Percentiles rank a stretch among this genome's conserved stretches.
Conservation (phyloP, 2,329 filamentous ascomycete species). For the Botryosphaeria dothidea region DNA sequence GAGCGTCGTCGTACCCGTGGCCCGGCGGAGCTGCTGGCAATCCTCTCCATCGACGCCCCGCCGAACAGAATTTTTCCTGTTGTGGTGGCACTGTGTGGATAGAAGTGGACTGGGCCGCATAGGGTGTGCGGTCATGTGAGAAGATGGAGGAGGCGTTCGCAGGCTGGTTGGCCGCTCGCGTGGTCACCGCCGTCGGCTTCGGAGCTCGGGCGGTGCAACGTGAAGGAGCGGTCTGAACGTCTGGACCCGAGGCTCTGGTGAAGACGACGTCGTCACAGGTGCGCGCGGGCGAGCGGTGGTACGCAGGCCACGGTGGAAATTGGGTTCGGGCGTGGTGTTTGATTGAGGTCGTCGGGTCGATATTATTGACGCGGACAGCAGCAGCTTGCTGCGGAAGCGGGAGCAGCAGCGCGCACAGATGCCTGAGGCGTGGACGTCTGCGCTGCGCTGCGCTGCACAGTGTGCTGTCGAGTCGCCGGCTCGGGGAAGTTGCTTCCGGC, state of each 20-base stretch:
- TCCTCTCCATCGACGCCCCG: slow-evolving; percentile 9
- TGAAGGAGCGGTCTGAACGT: slow-evolving; percentile 18
- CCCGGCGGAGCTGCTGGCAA: not conserved
- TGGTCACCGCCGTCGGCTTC: slow-evolving; percentile 7
- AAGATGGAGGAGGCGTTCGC: slow-evolving; percentile 17
- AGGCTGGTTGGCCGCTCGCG: slow-evolving; percentile 12
- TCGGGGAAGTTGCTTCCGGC: slow-evolving; percentile 12
- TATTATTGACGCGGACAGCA: not conserved
- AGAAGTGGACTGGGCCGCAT: slow-evolving; percentile 16
- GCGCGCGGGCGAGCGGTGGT: not conserved
- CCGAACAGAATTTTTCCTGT: slow-evolving; percentile 7
- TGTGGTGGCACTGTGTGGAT: slow-evolving; percentile 4
- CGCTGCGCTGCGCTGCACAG: not conserved
- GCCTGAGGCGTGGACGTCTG: not conserved
- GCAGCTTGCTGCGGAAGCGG: not conserved
- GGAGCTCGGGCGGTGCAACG: slow-evolving; percentile 6
- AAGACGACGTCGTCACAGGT: not conserved
- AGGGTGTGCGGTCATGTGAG: slow-evolving; percentile 17
- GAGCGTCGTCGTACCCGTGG: no score
- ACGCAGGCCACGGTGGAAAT: slow-evolving; percentile 11
- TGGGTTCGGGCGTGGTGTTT: not conserved
- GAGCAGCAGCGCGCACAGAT: not conserved
- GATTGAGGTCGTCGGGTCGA: not conserved
- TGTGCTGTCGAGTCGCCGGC: not conserved
- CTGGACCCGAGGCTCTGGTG: slow-evolving; percentile 16